Conservation (phyloP, 306 rosid genomes). For the Cucurbita ficifolia region DNA sequence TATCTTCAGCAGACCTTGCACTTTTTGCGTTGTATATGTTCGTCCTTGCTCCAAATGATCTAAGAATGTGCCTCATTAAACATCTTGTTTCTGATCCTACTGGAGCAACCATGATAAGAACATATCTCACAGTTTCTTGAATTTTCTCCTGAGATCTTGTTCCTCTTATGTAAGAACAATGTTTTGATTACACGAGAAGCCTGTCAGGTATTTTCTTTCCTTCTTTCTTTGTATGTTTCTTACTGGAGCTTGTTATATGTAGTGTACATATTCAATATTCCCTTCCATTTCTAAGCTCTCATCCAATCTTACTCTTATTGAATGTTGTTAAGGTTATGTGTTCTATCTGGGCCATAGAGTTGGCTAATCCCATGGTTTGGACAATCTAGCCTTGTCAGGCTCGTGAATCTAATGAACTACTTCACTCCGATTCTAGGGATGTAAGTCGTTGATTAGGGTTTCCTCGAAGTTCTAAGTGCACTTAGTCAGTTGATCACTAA, state of each 20-base stretch:
- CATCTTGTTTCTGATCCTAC: constrained; percentile 88
- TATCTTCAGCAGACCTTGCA: constrained; percentile 66
- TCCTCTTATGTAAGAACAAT: constrained; percentile 12
- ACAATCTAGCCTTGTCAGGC: no score
- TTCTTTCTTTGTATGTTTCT: neutral
- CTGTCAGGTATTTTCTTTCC: neutral
- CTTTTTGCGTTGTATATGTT: constrained; percentile 81
- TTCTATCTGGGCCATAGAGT: no score
- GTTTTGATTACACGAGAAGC: constrained; percentile 25
- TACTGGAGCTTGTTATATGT: neutral
- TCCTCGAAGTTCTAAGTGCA: no score
- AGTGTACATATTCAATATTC: neutral
- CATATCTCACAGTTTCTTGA: constrained; percentile 45
- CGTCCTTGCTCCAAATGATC: constrained; percentile 70
- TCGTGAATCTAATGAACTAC: no score
- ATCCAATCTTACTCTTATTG: no score
- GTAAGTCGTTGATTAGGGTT: no score
- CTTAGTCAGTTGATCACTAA: no score
- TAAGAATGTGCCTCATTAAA: constrained; percentile 71
- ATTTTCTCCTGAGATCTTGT: neutral
- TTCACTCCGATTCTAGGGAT: no score
- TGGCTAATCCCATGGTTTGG: no score
- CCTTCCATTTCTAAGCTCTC: neutral
- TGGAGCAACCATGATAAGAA: constrained; percentile 76
- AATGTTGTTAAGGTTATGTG: no score